Base-by-base conservation (phyloP, 2,329 filamentous ascomycete species). In the Beauveria scarabaeidicola region DNA sequence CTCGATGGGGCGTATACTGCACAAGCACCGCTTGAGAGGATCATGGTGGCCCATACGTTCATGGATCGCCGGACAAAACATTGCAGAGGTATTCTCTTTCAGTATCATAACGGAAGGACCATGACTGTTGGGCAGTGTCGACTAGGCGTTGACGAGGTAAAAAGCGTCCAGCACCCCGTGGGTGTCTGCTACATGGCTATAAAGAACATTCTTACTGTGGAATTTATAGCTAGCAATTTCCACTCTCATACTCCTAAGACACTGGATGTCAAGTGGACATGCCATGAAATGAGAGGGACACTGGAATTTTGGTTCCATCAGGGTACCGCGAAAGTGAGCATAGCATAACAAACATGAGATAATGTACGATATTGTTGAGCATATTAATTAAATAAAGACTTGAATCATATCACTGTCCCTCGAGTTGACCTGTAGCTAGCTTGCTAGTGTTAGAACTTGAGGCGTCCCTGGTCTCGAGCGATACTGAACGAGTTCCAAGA, bases 11-110 rank as follows among this genome's bases (percentile, higher is more conserved):
- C 29, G 38, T 57, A 21, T 57, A 13, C 19, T 57, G 11, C 43
- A 17, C 27, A 41, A 21, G 54, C 54, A 40, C 32, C 27, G 13
- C 54, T 57, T 17, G 43, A 57, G 2, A 3, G n/a, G 5, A 44
- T 57, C 27, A 25, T 9, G 15, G n/a, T 17, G 19, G 44, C 40
- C 3, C 32, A 40, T 23, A 27, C 46, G 7, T 50, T 48, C n/a
- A 40, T 40, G 13, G 54, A 57, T 27, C 54, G 29, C 21, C 8
- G 25, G 11, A 56, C 53, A 7, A 29, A n/a, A 27, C 54, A 48
- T 25, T 57, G 54, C 54, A 17, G 15, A n/a, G 54, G 54, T 50
- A 50, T 57, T 57, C 27, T 48, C 3, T 41, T 57, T 5, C 54
- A 50, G 8, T 57, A 50, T 29, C 2, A 38, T 1, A 21, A 48